Evolutionary conservation across 2,329 filamentous ascomycete species (phyloP).

Genomic region (Trichoderma pleuroti): DNA sequence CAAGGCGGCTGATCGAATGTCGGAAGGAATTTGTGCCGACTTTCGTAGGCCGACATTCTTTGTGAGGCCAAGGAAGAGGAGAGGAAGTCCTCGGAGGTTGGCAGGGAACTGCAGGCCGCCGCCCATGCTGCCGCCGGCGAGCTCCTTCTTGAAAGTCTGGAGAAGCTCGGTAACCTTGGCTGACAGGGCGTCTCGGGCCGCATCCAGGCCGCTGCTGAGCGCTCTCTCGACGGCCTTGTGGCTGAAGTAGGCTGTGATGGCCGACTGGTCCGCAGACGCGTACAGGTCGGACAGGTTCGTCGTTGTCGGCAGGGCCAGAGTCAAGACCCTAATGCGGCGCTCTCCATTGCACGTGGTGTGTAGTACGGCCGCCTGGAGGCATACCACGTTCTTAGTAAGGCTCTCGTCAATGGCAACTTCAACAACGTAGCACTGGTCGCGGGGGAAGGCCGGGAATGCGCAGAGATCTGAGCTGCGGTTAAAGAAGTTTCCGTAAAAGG

Average conservation of each 20-base stretch:
- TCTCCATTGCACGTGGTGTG: slow-evolving; percentile 98
- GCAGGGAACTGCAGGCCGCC: slow-evolving; percentile 91
- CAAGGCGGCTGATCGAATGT: slow-evolving; percentile 88
- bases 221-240: slow-evolving; percentile 96
- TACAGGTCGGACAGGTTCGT: slow-evolving; percentile 88
- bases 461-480: slow-evolving; percentile 96
- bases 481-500: slow-evolving; percentile 99
- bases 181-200: slow-evolving; percentile 85
- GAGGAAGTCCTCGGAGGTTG: slow-evolving; percentile 82
- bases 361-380: slow-evolving; percentile 88
- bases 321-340: slow-evolving; percentile 90
- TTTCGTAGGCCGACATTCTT: slow-evolving; percentile 94
- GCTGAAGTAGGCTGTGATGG: slow-evolving; percentile 89
- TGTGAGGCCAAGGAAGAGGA: slow-evolving; percentile 89
- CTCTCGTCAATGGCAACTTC: slow-evolving; percentile 98
- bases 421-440: slow-evolving; percentile 95
- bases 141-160: slow-evolving; percentile 93
- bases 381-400: slow-evolving; percentile 85
- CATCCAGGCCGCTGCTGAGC: slow-evolving; percentile 80
- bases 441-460: slow-evolving; percentile 95
- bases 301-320: slow-evolving; percentile 87
- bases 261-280: slow-evolving; percentile 89
- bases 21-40: slow-evolving; percentile 88
- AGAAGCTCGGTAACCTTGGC: slow-evolving; percentile 89
- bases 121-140: slow-evolving; percentile 92